These are phyloP conservation scores for Xylaria sp. DNA, from an alignment of 2,329 filamentous ascomycete species.

Conservation along the genomic window DNA sequence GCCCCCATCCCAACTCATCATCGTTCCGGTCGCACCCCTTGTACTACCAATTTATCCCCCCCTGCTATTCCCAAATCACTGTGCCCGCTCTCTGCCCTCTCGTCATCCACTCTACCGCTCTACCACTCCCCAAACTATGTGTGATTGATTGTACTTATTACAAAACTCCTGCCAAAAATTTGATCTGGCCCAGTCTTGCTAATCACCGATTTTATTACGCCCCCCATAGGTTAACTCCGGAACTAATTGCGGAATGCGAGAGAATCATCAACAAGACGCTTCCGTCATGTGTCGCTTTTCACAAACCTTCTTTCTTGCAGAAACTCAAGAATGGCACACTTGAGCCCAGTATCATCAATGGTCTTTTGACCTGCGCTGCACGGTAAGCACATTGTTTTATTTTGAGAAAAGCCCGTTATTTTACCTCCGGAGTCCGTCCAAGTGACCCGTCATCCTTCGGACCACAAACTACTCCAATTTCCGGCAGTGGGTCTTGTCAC, in stretches of 20 bases:
- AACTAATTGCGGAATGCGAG: slow-evolving; percentile 68
- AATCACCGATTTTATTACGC: slow-evolving; percentile 12
- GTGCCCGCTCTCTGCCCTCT: slow-evolving; percentile 13
- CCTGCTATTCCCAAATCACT: slow-evolving; percentile 21
- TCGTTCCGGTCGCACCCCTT: slow-evolving; percentile 30
- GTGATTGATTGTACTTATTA: not conserved
- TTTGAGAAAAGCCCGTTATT: slow-evolving; percentile 20
- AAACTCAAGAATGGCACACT: slow-evolving; percentile 67
- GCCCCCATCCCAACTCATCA: slow-evolving; percentile 30
- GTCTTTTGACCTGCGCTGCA: slow-evolving; percentile 66
- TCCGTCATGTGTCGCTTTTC: slow-evolving; percentile 70
- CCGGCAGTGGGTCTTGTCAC: slow-evolving; percentile 35
- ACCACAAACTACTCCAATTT: slow-evolving; percentile 34
- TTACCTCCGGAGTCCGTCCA: slow-evolving; percentile 38
- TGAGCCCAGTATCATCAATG: slow-evolving; percentile 67
- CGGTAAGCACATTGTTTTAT: slow-evolving; percentile 56
- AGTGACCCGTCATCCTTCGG: slow-evolving; percentile 36
- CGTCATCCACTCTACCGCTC: slow-evolving; percentile 4
- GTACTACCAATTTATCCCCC: slow-evolving; percentile 30
- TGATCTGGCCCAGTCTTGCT: slow-evolving; percentile 23
- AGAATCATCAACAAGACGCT: slow-evolving; percentile 69
- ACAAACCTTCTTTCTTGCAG: slow-evolving; percentile 70
- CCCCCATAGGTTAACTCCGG: slow-evolving; percentile 60
- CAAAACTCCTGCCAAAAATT: not conserved
- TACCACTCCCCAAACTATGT: not conserved